These are phyloP conservation scores for Quercus suber DNA, from an alignment of 306 rosid species.

Conservation along the genomic window DNA sequence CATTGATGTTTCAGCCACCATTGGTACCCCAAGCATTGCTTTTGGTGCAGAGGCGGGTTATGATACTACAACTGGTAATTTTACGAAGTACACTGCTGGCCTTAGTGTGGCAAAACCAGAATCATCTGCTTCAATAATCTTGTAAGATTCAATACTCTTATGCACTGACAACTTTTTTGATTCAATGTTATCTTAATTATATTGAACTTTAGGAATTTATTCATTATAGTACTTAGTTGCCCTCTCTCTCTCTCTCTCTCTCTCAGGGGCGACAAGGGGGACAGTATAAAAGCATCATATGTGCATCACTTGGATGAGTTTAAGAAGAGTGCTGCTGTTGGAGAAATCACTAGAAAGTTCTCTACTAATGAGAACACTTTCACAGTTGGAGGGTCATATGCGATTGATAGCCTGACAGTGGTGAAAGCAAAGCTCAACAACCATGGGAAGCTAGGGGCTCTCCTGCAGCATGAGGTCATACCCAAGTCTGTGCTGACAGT, in stretches of 20 bases:
- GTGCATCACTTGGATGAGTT: slow-evolving; percentile 65
- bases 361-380: slow-evolving; percentile 86
- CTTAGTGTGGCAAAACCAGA: slow-evolving; percentile 57
- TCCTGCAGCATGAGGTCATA: slow-evolving; percentile 82
- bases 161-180: background rate
- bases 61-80: slow-evolving; percentile 66
- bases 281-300: slow-evolving; percentile 74
- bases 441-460: slow-evolving; percentile 77
- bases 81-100: slow-evolving; percentile 82
- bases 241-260: background rate
- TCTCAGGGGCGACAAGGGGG: slow-evolving; percentile 89
- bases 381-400: slow-evolving; percentile 81
- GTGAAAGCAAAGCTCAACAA: slow-evolving; percentile 90
- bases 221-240: background rate
- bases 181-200: background rate
- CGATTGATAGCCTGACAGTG: slow-evolving; percentile 69
- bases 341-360: slow-evolving; percentile 71
- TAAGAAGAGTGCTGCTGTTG: slow-evolving; percentile 77
- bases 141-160: slow-evolving; percentile 54
- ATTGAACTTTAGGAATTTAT: background rate
- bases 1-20: slow-evolving; percentile 68
- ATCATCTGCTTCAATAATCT: slow-evolving; percentile 61
- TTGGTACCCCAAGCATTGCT: slow-evolving; percentile 77
- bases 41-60: slow-evolving; percentile 91
- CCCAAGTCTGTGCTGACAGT: slow-evolving; percentile 86